Conservation (phyloP, 2,329 filamentous ascomycete genomes). For the Microcyclospora tardicrescens region DNA sequence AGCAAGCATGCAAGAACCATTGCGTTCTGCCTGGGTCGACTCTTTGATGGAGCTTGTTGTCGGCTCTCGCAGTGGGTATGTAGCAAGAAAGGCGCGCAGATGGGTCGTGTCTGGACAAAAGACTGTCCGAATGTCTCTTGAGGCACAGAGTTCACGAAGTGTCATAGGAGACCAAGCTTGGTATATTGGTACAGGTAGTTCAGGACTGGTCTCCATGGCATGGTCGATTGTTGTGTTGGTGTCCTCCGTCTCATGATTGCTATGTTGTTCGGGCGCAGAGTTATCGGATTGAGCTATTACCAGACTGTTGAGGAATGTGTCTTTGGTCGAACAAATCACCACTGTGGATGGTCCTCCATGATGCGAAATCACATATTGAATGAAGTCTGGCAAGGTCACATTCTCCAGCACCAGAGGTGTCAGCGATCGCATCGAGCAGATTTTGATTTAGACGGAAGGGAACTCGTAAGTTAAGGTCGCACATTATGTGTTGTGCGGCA, state of each 20-base stretch:
- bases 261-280: neutral
- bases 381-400: conserved; percentile 36
- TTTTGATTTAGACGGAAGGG: no score
- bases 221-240: neutral
- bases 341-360: conserved; percentile 50
- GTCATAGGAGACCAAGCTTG: conserved; percentile 32
- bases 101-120: conserved; percentile 67
- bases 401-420: conserved; percentile 27
- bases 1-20: conserved; percentile 32
- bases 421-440: no score
- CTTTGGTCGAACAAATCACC: conserved; percentile 54
- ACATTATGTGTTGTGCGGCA: no score
- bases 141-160: conserved; percentile 55
- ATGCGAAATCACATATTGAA: conserved; percentile 49
- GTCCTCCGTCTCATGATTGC: neutral
- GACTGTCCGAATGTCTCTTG: conserved; percentile 53
- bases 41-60: neutral
- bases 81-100: conserved; percentile 57
- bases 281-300: neutral
- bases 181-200: neutral
- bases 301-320: conserved; percentile 52
- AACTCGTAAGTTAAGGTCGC: no score
- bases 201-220: no score
- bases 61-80: conserved; percentile 1
- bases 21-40: no score